These are phyloP conservation scores for Multifurca ochricompacta DNA, from an alignment of 768 basidiomycete species.

Conservation along the genomic window DNA sequence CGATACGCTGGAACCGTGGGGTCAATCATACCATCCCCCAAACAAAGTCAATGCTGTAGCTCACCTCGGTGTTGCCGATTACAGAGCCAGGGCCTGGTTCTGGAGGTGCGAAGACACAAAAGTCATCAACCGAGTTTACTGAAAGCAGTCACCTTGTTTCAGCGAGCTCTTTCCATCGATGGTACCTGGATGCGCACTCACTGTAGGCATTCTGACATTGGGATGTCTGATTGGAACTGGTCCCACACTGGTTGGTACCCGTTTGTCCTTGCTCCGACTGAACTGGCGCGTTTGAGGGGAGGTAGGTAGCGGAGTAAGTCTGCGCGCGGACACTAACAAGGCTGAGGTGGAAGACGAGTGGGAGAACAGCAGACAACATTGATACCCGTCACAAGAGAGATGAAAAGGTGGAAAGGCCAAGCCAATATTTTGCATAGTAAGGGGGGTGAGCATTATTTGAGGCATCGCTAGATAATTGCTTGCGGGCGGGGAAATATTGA, in stretches of 20 bases:
- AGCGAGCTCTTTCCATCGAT: not conserved
- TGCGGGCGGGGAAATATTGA: not conserved
- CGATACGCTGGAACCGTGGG: constrained; percentile 36
- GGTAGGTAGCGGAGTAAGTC: constrained; percentile 40
- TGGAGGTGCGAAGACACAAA: constrained; percentile 47
- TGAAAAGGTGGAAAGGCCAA: not conserved
- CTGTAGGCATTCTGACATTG: constrained; percentile 61
- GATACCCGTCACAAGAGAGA: not conserved
- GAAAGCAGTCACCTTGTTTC: not conserved
- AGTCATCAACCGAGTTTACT: constrained; percentile 57
- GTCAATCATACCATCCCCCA: constrained; percentile 27
- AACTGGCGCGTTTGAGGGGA: constrained; percentile 41
- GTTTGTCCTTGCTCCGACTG: constrained; percentile 50
- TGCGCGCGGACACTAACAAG: constrained; percentile 24
- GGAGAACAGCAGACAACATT: constrained; percentile 12
- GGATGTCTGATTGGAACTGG: constrained; percentile 44
- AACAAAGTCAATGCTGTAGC: constrained; percentile 10
- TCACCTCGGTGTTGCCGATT: constrained; percentile 57
- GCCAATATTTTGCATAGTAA: not conserved
- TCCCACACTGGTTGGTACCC: constrained; percentile 61
- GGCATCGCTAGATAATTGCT: not conserved
- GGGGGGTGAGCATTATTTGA: not conserved
- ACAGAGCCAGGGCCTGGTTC: constrained; percentile 41
- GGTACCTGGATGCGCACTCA: constrained; percentile 25
- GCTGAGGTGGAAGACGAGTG: constrained; percentile 13